These are phyloP conservation scores for Syncephalastrum racemosum DNA, from an alignment of 371 early-diverging fungal genomes.

Conservation along the genomic window DNA sequence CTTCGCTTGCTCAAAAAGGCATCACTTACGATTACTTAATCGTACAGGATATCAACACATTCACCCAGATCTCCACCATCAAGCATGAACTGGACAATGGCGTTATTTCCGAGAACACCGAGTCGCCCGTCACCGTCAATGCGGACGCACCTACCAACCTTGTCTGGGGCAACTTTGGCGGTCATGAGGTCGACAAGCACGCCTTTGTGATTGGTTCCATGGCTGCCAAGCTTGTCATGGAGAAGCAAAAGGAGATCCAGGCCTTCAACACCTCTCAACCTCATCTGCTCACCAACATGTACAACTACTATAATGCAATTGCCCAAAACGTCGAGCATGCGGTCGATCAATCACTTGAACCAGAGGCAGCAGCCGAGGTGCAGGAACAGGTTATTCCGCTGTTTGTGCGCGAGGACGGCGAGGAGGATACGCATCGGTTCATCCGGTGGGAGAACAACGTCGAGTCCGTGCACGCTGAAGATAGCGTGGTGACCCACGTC, in stretches of 20 bases:
- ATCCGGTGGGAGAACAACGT: constrained; percentile 45
- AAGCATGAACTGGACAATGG: constrained; percentile 26
- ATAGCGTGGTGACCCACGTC: constrained; percentile 32
- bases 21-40: constrained; percentile 36
- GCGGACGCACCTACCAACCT: constrained; percentile 26
- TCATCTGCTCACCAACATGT: constrained; percentile 29
- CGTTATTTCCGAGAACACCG: constrained; percentile 27
- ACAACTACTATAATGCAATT: constrained; percentile 29
- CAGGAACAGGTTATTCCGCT: constrained; percentile 30
- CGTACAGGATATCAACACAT: constrained; percentile 39
- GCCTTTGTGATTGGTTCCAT: constrained; percentile 29
- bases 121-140: constrained; percentile 27
- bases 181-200: constrained; percentile 14
- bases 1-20: constrained; percentile 16
- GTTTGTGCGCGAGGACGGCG: constrained; percentile 30
- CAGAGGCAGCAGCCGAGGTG: constrained; percentile 28
- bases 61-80: constrained; percentile 27
- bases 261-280: constrained; percentile 17
- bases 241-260: constrained; percentile 12
- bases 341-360: constrained; percentile 19
- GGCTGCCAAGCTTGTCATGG: constrained; percentile 22
- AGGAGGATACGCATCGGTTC: constrained; percentile 27
- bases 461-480: constrained; percentile 33
- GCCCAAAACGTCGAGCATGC: constrained; percentile 19
- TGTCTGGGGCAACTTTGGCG: constrained; percentile 33